These are phyloP conservation scores for Ogataea pignaliae DNA, from an alignment of 805 yeast genomes.

Conservation along the genomic window DNA sequence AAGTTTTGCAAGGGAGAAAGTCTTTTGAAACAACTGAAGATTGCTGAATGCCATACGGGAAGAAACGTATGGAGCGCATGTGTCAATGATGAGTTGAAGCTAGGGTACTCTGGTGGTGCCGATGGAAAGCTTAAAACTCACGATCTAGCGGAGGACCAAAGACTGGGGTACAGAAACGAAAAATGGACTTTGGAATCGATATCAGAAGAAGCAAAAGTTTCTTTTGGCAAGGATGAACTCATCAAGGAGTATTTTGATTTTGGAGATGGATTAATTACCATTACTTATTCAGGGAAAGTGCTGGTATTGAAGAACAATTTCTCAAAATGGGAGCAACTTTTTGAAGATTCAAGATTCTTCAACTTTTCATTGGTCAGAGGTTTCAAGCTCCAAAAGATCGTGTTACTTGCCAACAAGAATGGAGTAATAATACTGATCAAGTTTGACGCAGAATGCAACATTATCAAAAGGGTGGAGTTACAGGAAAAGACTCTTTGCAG, in stretches of 20 bases:
- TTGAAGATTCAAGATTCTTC: constrained; percentile 22
- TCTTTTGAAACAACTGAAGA: constrained; percentile 38
- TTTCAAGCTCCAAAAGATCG: constrained; percentile 16
- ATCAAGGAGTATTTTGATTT: constrained; percentile 58
- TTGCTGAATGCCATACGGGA: constrained; percentile 72
- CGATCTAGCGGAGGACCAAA: constrained; percentile 38
- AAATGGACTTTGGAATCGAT: constrained; percentile 35
- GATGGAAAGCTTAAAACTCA: constrained; percentile 78
- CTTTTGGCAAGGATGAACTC: constrained; percentile 44
- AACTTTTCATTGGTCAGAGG: constrained; percentile 27
- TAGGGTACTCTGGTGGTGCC: constrained; percentile 87
- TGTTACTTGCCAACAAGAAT: constrained; percentile 26
- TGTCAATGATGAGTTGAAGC: constrained; percentile 37
- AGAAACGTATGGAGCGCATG: constrained; percentile 86
- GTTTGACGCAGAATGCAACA: constrained; percentile 34
- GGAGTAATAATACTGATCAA: constrained; percentile 43
- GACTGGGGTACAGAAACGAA: constrained; percentile 26
- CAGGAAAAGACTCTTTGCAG: constrained; percentile 32
- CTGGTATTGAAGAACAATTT: constrained; percentile 28
- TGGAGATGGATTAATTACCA: constrained; percentile 39
- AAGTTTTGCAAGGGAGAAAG: constrained; percentile 29
- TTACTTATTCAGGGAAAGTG: constrained; percentile 59
- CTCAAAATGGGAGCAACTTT: constrained; percentile 25
- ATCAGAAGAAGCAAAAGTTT: constrained; percentile 18
- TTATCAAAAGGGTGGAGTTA: constrained; percentile 21